Conservation (phyloP, 129 eudicot species). For the Gnaphalium uliginosum region DNA sequence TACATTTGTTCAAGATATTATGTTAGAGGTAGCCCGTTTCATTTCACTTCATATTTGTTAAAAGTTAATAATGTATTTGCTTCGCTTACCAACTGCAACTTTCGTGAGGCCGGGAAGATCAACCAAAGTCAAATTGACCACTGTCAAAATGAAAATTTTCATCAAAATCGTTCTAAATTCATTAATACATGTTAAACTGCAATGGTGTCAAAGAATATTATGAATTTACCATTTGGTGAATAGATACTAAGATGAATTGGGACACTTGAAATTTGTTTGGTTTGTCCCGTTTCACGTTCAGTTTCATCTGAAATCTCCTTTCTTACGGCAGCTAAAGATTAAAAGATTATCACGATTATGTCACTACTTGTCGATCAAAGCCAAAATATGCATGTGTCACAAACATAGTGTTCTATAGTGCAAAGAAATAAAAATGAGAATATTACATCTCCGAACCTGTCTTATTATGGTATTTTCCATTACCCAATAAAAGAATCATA, state of each 20-base stretch:
- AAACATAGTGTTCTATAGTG: too few species aligned
- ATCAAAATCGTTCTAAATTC: background rate
- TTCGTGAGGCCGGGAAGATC: slow-evolving; percentile 63
- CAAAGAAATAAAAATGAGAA: too few species aligned
- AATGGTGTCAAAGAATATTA: background rate
- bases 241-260: slow-evolving; percentile 58
- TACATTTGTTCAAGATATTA: slow-evolving; percentile 20
- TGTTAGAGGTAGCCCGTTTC: slow-evolving; percentile 8
- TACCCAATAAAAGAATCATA: background rate
- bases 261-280: slow-evolving; percentile 53
- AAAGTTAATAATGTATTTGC: background rate
- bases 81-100: slow-evolving; percentile 57
- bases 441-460: background rate
- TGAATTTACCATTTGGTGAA: slow-evolving; percentile 46
- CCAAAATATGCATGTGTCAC: background rate
- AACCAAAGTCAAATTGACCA: slow-evolving; percentile 54
- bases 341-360: background rate
- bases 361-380: background rate
- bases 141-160: slow-evolving; percentile 28
- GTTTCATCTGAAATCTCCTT: slow-evolving; percentile 54
- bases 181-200: background rate
- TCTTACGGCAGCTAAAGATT: slow-evolving; percentile 40
- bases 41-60: background rate
- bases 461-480: background rate
- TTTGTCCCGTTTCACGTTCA: slow-evolving; percentile 49